Conservation (phyloP, 2,329 filamentous ascomycete species). For the Xylaria hypoxylon region DNA sequence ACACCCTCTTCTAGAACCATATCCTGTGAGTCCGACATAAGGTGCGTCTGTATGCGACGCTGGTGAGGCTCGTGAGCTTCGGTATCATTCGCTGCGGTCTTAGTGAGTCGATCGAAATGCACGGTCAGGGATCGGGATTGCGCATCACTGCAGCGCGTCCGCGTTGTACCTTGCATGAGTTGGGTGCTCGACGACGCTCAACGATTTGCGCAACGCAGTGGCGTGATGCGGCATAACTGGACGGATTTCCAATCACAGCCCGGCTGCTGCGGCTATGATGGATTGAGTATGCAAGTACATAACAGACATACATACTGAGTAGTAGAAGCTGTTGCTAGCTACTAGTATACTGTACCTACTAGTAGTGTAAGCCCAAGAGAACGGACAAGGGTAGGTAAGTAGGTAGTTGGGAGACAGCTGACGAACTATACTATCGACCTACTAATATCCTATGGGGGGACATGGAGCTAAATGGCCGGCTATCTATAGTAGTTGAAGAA, state of each 20-base stretch:
- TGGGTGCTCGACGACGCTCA: slow-evolving; percentile 19
- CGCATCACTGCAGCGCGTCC: slow-evolving; percentile 44
- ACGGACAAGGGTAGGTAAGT: background rate
- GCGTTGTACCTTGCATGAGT: slow-evolving; percentile 50
- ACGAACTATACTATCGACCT: slow-evolving; percentile 29
- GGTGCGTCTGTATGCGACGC: slow-evolving; percentile 44
- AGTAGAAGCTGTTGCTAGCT: background rate
- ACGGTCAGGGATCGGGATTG: slow-evolving; percentile 44
- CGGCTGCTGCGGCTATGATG: slow-evolving; percentile 33
- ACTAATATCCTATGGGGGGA: slow-evolving; percentile 4
- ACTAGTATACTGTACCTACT: background rate
- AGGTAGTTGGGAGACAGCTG: slow-evolving; percentile 18
- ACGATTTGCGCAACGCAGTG: slow-evolving; percentile 19
- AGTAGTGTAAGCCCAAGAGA: slow-evolving; percentile 4
- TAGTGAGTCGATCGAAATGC: slow-evolving; percentile 43
- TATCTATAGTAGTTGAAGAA: background rate
- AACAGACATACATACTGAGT: background rate
- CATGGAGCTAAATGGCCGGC: slow-evolving; percentile 22
- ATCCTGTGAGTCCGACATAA: slow-evolving; percentile 30
- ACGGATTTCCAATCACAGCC: slow-evolving; percentile 15
- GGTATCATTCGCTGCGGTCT: slow-evolving; percentile 49
- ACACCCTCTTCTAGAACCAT: slow-evolving; percentile 41
- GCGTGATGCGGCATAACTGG: slow-evolving; percentile 24
- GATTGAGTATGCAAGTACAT: background rate
- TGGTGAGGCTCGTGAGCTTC: slow-evolving; percentile 47